Conservation (phyloP, 1,284 basidiomycete species). For the Cryptococcus depauperatus region DNA sequence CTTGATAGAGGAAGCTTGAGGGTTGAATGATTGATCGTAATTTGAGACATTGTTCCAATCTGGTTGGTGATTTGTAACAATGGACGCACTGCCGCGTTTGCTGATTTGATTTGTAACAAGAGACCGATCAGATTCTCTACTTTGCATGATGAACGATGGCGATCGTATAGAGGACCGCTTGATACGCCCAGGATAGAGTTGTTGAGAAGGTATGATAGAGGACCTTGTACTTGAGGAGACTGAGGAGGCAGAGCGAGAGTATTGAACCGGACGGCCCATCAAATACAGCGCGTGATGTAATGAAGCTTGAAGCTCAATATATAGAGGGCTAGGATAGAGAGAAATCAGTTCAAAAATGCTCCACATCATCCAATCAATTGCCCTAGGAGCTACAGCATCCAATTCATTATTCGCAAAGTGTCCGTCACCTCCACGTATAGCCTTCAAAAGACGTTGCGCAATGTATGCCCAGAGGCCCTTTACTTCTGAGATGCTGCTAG, state of each 20-base stretch:
- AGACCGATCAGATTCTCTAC: neutral
- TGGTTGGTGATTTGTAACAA: too few species aligned
- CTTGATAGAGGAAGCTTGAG: neutral
- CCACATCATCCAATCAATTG: constrained; percentile 65
- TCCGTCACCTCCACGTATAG: constrained; percentile 21
- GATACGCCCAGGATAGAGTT: constrained; percentile 10
- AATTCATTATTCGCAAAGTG: constrained; percentile 12
- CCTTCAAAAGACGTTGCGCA: constrained; percentile 12
- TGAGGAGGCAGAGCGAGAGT: constrained; percentile 7
- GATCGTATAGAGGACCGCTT: constrained; percentile 14
- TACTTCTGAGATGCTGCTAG: constrained; percentile 23
- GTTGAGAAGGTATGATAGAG: constrained; percentile 8
- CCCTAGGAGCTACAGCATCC: constrained; percentile 10
- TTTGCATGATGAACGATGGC: constrained; percentile 13
- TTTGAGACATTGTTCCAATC: neutral
- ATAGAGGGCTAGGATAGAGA: constrained; percentile 56
- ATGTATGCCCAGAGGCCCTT: constrained; percentile 36
- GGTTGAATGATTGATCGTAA: neutral
- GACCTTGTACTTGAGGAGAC: constrained; percentile 4
- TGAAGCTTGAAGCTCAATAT: constrained; percentile 57
- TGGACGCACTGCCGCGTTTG: neutral
- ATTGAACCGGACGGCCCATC: constrained; percentile 11
- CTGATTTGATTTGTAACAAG: neutral
- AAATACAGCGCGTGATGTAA: constrained; percentile 43
- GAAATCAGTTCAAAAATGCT: constrained; percentile 61